Conservation (phyloP, 176 grass and related monocot genomes). For the Lolium multiflorum region DNA sequence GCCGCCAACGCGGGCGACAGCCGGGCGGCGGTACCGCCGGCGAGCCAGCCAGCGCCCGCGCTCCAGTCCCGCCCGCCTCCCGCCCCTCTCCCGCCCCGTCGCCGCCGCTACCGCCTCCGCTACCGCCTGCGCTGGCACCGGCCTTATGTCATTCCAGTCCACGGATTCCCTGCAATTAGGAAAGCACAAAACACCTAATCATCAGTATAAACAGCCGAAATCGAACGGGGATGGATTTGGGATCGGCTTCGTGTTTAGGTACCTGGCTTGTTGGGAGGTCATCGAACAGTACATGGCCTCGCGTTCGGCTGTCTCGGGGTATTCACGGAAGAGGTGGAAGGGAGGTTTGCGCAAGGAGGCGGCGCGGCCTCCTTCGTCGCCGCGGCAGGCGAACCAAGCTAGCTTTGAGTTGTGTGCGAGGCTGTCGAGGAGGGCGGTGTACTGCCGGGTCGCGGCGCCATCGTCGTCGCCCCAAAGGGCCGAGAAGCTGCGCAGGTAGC, state of each 20-base stretch:
- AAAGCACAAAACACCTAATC: not conserved
- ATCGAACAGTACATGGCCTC: conserved; percentile 29
- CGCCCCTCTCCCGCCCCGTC: too few species aligned
- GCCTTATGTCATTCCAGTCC: conserved; percentile 30
- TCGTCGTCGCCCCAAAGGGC: not conserved
- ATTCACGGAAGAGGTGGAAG: not conserved
- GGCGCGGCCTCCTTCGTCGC: conserved; percentile 25
- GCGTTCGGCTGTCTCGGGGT: not conserved
- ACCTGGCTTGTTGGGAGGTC: conserved; percentile 16
- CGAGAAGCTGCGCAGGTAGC: conserved; percentile 21
- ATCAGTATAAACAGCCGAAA: not conserved
- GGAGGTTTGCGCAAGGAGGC: not conserved
- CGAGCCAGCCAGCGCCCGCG: too few species aligned
- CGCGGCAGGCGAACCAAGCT: conserved; percentile 24
- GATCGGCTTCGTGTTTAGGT: not conserved
- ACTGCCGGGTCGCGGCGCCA: not conserved
- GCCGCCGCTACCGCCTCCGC: too few species aligned
- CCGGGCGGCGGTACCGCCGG: too few species aligned
- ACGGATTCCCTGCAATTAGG: conserved; percentile 3
- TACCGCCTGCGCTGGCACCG: too few species aligned
- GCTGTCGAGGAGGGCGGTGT: conserved; percentile 2
- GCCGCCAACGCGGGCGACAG: too few species aligned
- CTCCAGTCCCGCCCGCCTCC: too few species aligned
- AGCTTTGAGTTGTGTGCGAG: not conserved
- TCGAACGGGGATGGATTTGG: not conserved